Conservation (phyloP, 2,329 filamentous ascomycete genomes). For the Calonectria pauciramosa region DNA sequence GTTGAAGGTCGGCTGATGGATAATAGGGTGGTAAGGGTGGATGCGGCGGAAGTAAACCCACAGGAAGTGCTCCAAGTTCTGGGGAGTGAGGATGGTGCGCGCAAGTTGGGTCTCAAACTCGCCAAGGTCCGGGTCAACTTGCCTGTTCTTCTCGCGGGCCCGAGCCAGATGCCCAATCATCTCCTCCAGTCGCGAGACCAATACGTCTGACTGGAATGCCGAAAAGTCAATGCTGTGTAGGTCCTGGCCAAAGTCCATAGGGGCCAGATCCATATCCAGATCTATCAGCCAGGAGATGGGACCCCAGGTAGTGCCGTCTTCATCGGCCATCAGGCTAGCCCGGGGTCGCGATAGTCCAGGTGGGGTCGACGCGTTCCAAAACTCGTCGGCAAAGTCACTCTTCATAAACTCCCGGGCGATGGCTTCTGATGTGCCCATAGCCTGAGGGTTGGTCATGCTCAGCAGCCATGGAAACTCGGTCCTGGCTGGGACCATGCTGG, state of each 20-base stretch:
- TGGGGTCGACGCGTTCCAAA: background rate
- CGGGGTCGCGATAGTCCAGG: background rate
- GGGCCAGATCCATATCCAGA: background rate
- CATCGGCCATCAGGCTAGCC: background rate
- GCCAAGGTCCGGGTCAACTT: background rate
- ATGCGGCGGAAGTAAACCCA: constrained; percentile 17
- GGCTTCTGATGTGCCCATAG: constrained; percentile 10
- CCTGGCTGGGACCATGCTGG: background rate
- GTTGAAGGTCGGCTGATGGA: constrained; percentile 21
- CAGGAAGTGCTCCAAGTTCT: constrained; percentile 23
- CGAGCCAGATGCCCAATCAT: constrained; percentile 6
- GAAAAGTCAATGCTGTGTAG: background rate
- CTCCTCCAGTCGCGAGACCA: background rate
- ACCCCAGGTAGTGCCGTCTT: constrained; percentile 3
- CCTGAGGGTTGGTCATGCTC: constrained; percentile 18
- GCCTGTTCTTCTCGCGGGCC: constrained; percentile 2
- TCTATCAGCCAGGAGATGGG: constrained; percentile 18
- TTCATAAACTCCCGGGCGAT: background rate
- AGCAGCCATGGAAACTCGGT: constrained; percentile 17
- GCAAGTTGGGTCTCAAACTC: constrained; percentile 19
- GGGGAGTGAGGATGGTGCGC: constrained; percentile 17
- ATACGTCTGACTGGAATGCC: background rate
- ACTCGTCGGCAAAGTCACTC: background rate
- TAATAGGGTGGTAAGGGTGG: constrained; percentile 24
- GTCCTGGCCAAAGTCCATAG: background rate